These are phyloP conservation scores for Takashimella tepidaria DNA, from an alignment of 1,284 basidiomycete species.

Conservation along the genomic window DNA sequence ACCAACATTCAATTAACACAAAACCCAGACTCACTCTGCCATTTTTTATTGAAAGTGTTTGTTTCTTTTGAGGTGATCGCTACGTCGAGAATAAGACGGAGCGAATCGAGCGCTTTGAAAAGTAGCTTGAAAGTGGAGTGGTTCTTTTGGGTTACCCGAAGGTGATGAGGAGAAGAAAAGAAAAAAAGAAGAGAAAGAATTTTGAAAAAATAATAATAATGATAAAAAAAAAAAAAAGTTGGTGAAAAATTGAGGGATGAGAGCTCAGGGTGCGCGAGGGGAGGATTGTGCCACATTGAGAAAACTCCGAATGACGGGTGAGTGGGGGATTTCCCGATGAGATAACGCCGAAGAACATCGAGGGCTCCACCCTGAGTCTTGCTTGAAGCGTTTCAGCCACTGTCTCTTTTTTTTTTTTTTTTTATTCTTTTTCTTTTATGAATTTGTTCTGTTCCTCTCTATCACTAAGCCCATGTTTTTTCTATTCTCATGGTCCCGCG, in stretches of 20 bases:
- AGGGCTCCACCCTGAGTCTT: no score
- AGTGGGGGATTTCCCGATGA: background rate
- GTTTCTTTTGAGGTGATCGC: conserved; percentile 31
- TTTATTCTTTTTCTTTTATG: background rate
- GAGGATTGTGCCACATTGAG: background rate
- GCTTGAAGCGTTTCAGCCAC: background rate
- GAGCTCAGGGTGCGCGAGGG: background rate
- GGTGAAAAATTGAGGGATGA: background rate
- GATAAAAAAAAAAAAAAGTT: conserved; percentile 7
- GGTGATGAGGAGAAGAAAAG: conserved; percentile 21
- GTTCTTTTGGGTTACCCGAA: conserved; percentile 22
- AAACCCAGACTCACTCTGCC: conserved; percentile 50
- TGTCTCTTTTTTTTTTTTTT: background rate
- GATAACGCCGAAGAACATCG: background rate
- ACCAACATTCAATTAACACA: no score
- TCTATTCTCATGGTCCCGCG: background rate
- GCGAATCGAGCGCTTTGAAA: conserved; percentile 24
- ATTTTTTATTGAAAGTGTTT: conserved; percentile 34
- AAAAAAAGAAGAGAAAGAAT: conserved; percentile 11
- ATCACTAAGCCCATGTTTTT: background rate
- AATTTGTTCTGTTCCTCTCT: background rate
- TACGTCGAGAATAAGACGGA: conserved; percentile 38
- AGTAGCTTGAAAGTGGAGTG: conserved; percentile 13
- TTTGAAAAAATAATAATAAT: no score
- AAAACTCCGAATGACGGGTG: background rate